Percentiles rank a stretch among this genome's conserved stretches.
These are phyloP conservation scores for Spergularia bocconei DNA, from an alignment of 148 eudicot species.

Conservation along the genomic window DNA sequence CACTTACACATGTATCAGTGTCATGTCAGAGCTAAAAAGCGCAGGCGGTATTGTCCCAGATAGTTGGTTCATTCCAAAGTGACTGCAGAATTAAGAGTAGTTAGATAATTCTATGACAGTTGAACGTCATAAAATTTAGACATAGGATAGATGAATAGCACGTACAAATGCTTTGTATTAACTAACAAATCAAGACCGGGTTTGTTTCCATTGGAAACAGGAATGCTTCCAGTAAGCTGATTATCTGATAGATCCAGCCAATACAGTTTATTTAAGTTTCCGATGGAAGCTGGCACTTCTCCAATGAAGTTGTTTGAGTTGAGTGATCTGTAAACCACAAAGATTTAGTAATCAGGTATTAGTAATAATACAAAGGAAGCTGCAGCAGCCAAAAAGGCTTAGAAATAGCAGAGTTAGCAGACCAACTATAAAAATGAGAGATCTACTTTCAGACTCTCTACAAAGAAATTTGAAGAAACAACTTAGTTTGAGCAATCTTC, in stretches of 20 bases:
- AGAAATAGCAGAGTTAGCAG: neutral
- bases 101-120: neutral
- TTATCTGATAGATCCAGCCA: constrained; percentile 86
- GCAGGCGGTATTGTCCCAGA: constrained; percentile 55
- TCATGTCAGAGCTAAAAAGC: constrained; percentile 67
- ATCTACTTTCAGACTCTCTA: neutral
- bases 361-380: neutral
- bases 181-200: constrained; percentile 66
- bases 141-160: constrained; percentile 12
- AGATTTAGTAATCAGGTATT: neutral
- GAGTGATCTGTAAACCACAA: constrained; percentile 50
- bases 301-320: constrained; percentile 68
- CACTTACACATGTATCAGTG: constrained; percentile 76
- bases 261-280: constrained; percentile 48
- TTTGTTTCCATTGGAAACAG: constrained; percentile 53
- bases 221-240: constrained; percentile 64
- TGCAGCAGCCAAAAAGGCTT: neutral
- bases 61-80: constrained; percentile 68
- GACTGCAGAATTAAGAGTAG: constrained; percentile 40
- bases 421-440: neutral
- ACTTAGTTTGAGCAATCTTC: constrained; percentile 16
- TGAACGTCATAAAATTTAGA: neutral
- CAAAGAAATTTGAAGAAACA: neutral
- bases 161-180: constrained; percentile 75
- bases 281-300: constrained; percentile 63